These are phyloP conservation scores for Calonectria hongkongensis DNA, from an alignment of 2,329 filamentous ascomycete species.

Conservation along the genomic window DNA sequence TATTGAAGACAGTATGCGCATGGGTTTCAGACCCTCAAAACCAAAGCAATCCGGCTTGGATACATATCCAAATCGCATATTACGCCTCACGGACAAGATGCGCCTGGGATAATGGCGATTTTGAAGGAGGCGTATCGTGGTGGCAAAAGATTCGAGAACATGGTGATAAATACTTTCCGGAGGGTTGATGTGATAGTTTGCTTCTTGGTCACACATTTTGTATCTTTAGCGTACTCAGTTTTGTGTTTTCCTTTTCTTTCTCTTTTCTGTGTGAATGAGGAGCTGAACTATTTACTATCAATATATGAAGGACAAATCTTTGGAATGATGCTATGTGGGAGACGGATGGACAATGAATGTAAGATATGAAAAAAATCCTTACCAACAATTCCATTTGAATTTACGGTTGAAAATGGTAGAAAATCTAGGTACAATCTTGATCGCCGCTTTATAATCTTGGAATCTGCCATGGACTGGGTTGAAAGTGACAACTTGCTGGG, in stretches of 20 bases:
- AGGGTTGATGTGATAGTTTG: not conserved
- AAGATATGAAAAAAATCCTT: too few relatives aligned
- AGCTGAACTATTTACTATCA: too few relatives aligned
- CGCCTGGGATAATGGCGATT: not conserved
- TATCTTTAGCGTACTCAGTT: not conserved
- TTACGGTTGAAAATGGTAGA: too few relatives aligned
- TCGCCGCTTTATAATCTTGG: too few relatives aligned
- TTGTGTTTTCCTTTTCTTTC: not conserved
- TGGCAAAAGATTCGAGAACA: not conserved
- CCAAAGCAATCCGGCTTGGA: not conserved
- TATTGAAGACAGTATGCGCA: not conserved
- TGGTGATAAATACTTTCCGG: not conserved
- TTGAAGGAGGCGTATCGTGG: not conserved
- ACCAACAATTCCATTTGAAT: too few relatives aligned
- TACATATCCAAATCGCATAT: constrained; percentile 19
- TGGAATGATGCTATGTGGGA: too few relatives aligned
- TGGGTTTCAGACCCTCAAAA: constrained; percentile 2
- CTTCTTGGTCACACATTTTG: not conserved
- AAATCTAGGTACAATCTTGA: too few relatives aligned
- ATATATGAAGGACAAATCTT: too few relatives aligned
- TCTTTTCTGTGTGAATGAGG: not conserved
- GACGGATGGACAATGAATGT: too few relatives aligned
- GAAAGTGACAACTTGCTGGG: too few relatives aligned
- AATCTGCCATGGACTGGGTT: too few relatives aligned
- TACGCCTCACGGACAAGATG: not conserved